phyloP scores from a whole-genome alignment of 768 basidiomycete genomes.

The Gymnopilus junonius region DNA sequence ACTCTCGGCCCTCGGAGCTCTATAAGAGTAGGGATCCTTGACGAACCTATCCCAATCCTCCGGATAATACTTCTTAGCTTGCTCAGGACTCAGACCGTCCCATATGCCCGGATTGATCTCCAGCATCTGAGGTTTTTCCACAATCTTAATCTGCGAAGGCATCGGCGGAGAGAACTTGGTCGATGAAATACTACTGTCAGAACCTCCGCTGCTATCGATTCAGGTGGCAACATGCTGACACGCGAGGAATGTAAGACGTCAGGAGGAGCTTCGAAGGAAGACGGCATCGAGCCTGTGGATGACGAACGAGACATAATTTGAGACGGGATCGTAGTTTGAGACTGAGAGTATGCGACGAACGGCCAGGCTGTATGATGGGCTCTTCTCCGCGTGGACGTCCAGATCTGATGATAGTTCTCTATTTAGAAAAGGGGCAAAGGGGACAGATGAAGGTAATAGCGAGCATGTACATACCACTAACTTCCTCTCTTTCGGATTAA shows the following conservation, averaged over 20 bases:
- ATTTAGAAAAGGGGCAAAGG: neutral
- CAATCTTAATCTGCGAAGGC: conserved; percentile 70
- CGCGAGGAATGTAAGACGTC: conserved; percentile 18
- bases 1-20: conserved; percentile 93
- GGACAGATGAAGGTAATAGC: neutral
- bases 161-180: conserved; percentile 20
- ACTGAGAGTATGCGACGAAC: conserved; percentile 53
- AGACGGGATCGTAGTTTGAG: conserved; percentile 19
- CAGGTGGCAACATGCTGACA: conserved; percentile 8
- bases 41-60: conserved; percentile 94
- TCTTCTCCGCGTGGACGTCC: conserved; percentile 94
- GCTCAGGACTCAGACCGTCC: conserved; percentile 93
- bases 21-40: conserved; percentile 90
- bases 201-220: conserved; percentile 6
- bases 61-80: conserved; percentile 89
- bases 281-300: conserved; percentile 8
- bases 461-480: conserved; percentile 58
- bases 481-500: conserved; percentile 60
- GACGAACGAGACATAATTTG: conserved; percentile 17
- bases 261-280: conserved; percentile 9
- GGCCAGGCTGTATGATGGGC: conserved; percentile 98
- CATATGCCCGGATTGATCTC: conserved; percentile 98
- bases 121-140: conserved; percentile 95
- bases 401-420: conserved; percentile 61
- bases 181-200: neutral